Evolutionary conservation across 108 stramenopile genomes (phyloP).

Genomic region (Phaeodactylum tricornutum): DNA sequence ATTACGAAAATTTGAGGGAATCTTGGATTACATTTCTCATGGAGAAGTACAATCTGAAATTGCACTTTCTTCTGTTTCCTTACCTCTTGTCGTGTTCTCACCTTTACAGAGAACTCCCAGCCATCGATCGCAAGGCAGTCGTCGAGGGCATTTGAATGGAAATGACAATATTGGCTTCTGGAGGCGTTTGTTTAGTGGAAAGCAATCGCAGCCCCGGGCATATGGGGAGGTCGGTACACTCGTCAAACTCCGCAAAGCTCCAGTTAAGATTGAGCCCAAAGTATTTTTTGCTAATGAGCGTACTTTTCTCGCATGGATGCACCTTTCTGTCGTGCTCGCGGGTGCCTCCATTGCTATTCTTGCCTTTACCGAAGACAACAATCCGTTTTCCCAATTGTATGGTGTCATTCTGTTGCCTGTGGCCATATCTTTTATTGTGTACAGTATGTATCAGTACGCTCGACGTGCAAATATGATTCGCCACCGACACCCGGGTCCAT

Average conservation of each 20-base stretch:
- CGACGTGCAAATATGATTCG: conserved; percentile 78
- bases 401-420: conserved; percentile 80
- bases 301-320: conserved; percentile 94
- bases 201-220: no score
- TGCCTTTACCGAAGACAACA: conserved; percentile 40
- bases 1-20: no score
- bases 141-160: no score
- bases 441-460: conserved; percentile 80
- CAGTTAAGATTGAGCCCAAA: conserved; percentile 25
- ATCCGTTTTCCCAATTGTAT: conserved; percentile 45
- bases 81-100: no score
- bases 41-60: no score
- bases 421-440: conserved; percentile 73
- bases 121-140: no score
- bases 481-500: conserved; percentile 78
- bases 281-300: conserved; percentile 95
- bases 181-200: conserved; percentile 9
- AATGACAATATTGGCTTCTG: conserved; percentile 4
- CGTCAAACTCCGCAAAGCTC: conserved; percentile 30
- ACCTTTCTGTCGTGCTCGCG: conserved; percentile 68
- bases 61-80: no score
- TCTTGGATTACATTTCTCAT: no score
- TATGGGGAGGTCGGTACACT: conserved; percentile 23
- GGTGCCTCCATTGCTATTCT: conserved; percentile 81
- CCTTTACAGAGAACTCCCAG: no score